phyloP scores from a whole-genome alignment of 306 rosid species.

The Cucurbita argyrosperma region DNA sequence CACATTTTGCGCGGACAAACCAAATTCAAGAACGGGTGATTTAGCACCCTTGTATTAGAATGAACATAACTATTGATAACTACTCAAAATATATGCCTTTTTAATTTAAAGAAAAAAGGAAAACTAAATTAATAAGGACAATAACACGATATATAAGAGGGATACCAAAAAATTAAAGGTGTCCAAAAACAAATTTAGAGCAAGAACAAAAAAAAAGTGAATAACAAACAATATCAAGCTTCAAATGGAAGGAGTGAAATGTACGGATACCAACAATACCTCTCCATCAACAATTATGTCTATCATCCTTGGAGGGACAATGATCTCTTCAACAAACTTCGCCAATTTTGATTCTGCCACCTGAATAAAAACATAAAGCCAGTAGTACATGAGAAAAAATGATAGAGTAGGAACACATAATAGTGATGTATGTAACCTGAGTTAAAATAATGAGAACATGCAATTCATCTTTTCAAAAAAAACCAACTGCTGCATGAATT shows the following conservation, averaged over 20 bases:
- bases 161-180: background rate
- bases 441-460: background rate
- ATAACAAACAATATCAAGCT: background rate
- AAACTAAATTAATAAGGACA: background rate
- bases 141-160: background rate
- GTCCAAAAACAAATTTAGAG: background rate
- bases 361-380: slow-evolving; percentile 25
- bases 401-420: background rate
- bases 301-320: slow-evolving; percentile 95
- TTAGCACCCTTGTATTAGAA: background rate
- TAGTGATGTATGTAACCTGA: background rate
- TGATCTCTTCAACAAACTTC: slow-evolving; percentile 89
- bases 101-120: background rate
- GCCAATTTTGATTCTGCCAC: slow-evolving; percentile 92
- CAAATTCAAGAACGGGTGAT: background rate
- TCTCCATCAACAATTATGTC: slow-evolving; percentile 84
- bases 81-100: background rate
- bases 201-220: background rate
- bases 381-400: slow-evolving; percentile 6
- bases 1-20: background rate
- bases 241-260: background rate
- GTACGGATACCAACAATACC: slow-evolving; percentile 30
- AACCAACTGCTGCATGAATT: background rate
- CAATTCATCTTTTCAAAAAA: background rate
- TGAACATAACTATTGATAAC: background rate